These are phyloP conservation scores for Rubroshorea leprosula DNA, from an alignment of 345 rosid genomes.

Conservation along the genomic window DNA sequence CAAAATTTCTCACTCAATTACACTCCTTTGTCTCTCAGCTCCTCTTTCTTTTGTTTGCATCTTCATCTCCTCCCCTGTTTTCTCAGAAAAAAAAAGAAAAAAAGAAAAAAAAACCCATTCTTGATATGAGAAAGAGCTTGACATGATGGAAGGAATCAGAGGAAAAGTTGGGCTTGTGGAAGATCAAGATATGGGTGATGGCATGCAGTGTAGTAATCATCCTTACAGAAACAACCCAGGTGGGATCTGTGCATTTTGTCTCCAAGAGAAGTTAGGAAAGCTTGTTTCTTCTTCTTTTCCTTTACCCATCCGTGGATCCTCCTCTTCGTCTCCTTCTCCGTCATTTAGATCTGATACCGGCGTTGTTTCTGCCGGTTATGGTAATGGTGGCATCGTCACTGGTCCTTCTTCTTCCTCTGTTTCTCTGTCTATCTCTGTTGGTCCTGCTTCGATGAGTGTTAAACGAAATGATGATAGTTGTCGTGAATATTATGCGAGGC, in stretches of 20 bases:
- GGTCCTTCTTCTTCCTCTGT: slow-evolving; percentile 27
- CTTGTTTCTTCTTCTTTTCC: slow-evolving; percentile 88
- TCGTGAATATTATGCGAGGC: slow-evolving; percentile 31
- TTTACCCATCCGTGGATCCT: slow-evolving; percentile 42
- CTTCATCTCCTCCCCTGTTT: slow-evolving; percentile 17
- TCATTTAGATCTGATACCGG: slow-evolving; percentile 77
- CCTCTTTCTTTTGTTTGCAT: slow-evolving; percentile 15
- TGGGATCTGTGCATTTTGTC: slow-evolving; percentile 98
- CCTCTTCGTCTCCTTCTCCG: slow-evolving; percentile 64
- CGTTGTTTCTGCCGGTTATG: slow-evolving; percentile 5
- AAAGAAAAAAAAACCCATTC: slow-evolving; percentile 9
- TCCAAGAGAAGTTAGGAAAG: slow-evolving; percentile 95
- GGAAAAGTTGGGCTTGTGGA: too few species aligned
- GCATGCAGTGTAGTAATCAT: slow-evolving; percentile 77
- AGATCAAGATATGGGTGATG: slow-evolving; percentile 67
- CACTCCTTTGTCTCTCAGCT: too few species aligned
- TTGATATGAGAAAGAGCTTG: slow-evolving; percentile 19
- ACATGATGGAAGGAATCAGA: slow-evolving; percentile 27
- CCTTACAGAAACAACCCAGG: slow-evolving; percentile 78
- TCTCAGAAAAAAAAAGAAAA: slow-evolving; percentile 19
- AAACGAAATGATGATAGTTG: slow-evolving; percentile 14
- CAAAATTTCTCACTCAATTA: slow-evolving; percentile 23
- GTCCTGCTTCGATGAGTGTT: slow-evolving; percentile 26
- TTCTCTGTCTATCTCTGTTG: slow-evolving; percentile 39
- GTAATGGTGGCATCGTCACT: slow-evolving; percentile 11